A percentile compares a stretch with the other conserved stretches of the same genome.
Conservation (phyloP, 2,329 filamentous ascomycete genomes). For the Chaetomium olivaceum region DNA sequence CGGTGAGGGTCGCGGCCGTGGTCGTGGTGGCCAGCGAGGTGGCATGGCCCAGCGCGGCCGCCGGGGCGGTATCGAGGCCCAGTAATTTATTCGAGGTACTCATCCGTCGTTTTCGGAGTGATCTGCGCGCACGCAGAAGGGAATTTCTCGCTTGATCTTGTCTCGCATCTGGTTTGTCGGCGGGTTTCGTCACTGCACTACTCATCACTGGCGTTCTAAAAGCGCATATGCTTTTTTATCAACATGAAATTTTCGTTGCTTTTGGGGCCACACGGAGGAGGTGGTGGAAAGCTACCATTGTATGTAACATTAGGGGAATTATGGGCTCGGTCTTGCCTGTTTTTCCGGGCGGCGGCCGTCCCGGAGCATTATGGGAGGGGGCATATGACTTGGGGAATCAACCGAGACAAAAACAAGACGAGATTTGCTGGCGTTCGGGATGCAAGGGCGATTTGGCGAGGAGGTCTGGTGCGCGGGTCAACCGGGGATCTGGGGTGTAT, state of each 20-base stretch:
- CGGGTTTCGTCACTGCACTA: constrained; percentile 22
- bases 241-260: constrained; percentile 23
- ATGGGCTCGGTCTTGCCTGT: background rate
- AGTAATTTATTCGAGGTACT: background rate
- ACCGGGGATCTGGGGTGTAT: constrained; percentile 15
- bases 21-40: constrained; percentile 51
- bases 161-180: constrained; percentile 29
- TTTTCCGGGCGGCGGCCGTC: constrained; percentile 1
- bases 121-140: constrained; percentile 9
- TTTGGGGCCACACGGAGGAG: constrained; percentile 9
- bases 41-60: constrained; percentile 28
- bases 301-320: constrained; percentile 15
- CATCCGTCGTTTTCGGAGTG: background rate
- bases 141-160: constrained; percentile 28
- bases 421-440: constrained; percentile 24
- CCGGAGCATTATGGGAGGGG: constrained; percentile 6
- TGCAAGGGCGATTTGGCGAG: constrained; percentile 20
- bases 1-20: constrained; percentile 52
- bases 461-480: constrained; percentile 19
- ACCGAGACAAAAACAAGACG: constrained; percentile 18
- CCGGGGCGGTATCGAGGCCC: constrained; percentile 24
- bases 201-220: constrained; percentile 30
- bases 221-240: constrained; percentile 24
- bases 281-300: constrained; percentile 6
- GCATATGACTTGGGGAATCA: constrained; percentile 19